Percentiles rank a stretch among this genome's conserved stretches.
These are phyloP conservation scores for Plenodomus tracheiphilus DNA, from an alignment of 2,329 filamentous ascomycete species.

Conservation along the genomic window DNA sequence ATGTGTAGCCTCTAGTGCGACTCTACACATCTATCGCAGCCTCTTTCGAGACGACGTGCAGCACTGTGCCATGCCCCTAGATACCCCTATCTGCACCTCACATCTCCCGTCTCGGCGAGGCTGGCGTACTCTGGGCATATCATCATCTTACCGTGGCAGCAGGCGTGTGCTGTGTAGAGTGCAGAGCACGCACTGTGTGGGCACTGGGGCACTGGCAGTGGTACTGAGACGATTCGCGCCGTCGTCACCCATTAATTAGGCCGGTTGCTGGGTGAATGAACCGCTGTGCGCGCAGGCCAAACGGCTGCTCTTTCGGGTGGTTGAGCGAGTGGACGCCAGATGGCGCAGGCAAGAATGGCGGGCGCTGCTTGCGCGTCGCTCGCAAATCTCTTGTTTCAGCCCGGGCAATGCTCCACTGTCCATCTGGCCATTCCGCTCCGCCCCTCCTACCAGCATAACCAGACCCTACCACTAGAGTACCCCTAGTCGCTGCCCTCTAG, in stretches of 20 bases:
- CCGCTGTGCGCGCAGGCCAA: no score
- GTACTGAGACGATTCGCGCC: no score
- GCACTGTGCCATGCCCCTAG: not conserved
- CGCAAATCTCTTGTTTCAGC: not conserved
- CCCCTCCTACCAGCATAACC: constrained; percentile 17
- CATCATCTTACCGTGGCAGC: constrained; percentile 3
- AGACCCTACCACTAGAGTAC: no score
- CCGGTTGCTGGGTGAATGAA: no score
- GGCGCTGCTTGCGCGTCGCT: not conserved
- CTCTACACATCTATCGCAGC: not conserved
- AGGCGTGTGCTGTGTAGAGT: constrained; percentile 6
- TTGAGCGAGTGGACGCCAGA: not conserved
- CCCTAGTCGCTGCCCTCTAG: constrained; percentile 7
- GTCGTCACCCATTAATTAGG: no score
- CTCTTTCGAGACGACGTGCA: not conserved
- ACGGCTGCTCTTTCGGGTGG: constrained; percentile 1
- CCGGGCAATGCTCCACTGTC: not conserved
- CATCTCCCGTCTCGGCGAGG: no score
- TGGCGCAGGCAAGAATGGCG: not conserved
- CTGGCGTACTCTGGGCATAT: not conserved
- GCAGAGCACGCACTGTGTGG: no score
- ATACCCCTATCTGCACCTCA: no score
- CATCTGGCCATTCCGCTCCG: constrained; percentile 31
- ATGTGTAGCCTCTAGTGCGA: no score
- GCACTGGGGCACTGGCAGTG: no score